Base-by-base conservation (phyloP, 1,139 yeast genomes). In the Nakaseomyces nivariensis region DNA sequence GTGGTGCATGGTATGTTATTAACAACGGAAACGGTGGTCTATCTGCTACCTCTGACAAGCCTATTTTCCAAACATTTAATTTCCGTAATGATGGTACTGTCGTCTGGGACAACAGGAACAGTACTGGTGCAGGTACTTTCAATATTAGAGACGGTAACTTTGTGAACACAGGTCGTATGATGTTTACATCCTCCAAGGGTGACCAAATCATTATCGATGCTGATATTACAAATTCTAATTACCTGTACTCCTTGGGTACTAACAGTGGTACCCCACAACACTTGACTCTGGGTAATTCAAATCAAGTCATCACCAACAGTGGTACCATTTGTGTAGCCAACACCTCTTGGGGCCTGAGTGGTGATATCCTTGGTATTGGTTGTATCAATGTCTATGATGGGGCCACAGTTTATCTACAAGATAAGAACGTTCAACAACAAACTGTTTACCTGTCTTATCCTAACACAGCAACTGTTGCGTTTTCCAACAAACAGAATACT, bases 321-420 rank as follows among this genome's bases (percentile, higher is more conserved):
- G 46, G 46, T 33, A 43, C 46, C 4, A 32, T 43, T 24, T 43
- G 46, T 43, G 10, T 43, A n/a, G 46, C 37, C 9, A 43, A 43
- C 31, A 24, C 17, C 9, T 13, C 37, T 4, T 43, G 37, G 37
- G 9, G 6, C 10, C 13, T 43, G 32, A 22, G 6, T 5, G 31
- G 33, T 11, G 27, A 13, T 43, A n/a, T 43, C 6, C 27, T 32
- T 4, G 46, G 46, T 43, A 31, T 31, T n/a, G 46, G 46, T 32
- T 43, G 46, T 43, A n/a, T 33, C n/a, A 11, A 1, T 33, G 31
- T 43, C 24, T 37, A 13, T 10, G 31, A 31, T 13, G 10, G 24
- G 10, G 8, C 46, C 6, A 29, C 32, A 5, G 6, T 32, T 4
- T 22, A 8, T 32, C 17, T 43, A 8, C 10, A n/a, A 7, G 6